Base-by-base conservation (phyloP, 768 basidiomycete genomes). In the Suillus weaverae region DNA sequence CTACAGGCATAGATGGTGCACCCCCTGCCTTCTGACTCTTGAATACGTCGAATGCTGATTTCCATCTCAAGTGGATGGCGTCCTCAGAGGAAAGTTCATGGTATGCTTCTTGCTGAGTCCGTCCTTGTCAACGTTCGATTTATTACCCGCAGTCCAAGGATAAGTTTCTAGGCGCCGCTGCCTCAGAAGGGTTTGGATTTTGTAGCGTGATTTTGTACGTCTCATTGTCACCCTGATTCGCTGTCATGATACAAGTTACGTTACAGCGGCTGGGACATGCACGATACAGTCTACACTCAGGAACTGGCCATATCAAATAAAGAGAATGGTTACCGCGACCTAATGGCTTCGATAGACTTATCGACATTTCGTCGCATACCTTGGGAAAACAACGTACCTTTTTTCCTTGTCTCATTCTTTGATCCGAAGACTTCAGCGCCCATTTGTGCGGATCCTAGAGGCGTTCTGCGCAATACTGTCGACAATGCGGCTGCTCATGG, bases 61-160 rank as follows among this genome's bases (percentile, higher is more conserved):
- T 59, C 16, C 62, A 32, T 48, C 33, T 50, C 68, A 95, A 59
- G 94, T 96, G 41, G 97, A 99, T 77, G 97, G 97, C 35, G 88
- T 98, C 13, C 82, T 97, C 18, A 85, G 97, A 38, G 97, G 97
- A n/a, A 98, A 98, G 78, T 92, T 89, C 73, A 93, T 94, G 91
- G 92, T 90, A 69, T 53, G 81, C 60, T 26, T 2, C 5, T 53
- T 20, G 7, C 13, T 16, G 20, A 18, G 53, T 51, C 35, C 16
- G 11, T 38, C 26, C 41, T 35, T 41, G 36, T 55, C 51, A 22
- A 41, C 41, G 10, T 68, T 62, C 64, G 65, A 66, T 62, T 43
- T 67, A 44, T n/a, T 56, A 10, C 43, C 33, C 55, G 61, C 74
- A 97, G 94, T 92, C 91, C 18, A 97, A 92, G 78, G 84, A 89